A percentile compares a stretch with the other conserved stretches of the same genome.
phyloP scores from a whole-genome alignment of 148 eudicot genomes.

The Arbutus unedo region DNA sequence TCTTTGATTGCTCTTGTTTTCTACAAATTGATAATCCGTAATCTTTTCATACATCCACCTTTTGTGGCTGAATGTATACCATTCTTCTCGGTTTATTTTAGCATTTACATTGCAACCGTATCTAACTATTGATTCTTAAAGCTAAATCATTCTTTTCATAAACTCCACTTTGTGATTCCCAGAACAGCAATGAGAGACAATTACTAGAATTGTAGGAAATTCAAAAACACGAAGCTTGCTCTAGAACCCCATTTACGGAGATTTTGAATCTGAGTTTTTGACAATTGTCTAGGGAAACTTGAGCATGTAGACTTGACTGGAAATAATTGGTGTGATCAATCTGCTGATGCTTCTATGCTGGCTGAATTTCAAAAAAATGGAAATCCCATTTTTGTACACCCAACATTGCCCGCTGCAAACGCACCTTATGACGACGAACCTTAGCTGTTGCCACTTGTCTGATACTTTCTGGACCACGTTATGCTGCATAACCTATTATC shows the following conservation, averaged over 20 bases:
- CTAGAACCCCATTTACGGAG: neutral
- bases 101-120: neutral
- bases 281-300: constrained; percentile 55
- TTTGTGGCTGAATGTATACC: neutral
- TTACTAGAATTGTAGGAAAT: neutral
- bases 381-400: constrained; percentile 37
- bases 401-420: constrained; percentile 30
- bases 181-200: neutral
- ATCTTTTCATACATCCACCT: neutral
- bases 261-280: constrained; percentile 15
- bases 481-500: neutral
- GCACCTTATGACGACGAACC: constrained; percentile 78
- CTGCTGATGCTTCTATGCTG: constrained; percentile 34
- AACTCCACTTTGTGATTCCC: neutral
- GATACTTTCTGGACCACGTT: neutral
- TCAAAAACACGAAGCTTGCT: neutral
- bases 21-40: neutral
- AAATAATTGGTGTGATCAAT: constrained; percentile 38
- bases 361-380: constrained; percentile 57
- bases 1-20: neutral
- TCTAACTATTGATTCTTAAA: neutral
- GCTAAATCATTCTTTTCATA: neutral
- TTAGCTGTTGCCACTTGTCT: constrained; percentile 21
- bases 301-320: constrained; percentile 68
- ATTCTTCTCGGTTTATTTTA: neutral